Evolutionary conservation across 805 yeast genomes (phyloP), one percentile per base, ranked within the genome.

Genomic region (Cyberlindnera mrakii): DNA sequence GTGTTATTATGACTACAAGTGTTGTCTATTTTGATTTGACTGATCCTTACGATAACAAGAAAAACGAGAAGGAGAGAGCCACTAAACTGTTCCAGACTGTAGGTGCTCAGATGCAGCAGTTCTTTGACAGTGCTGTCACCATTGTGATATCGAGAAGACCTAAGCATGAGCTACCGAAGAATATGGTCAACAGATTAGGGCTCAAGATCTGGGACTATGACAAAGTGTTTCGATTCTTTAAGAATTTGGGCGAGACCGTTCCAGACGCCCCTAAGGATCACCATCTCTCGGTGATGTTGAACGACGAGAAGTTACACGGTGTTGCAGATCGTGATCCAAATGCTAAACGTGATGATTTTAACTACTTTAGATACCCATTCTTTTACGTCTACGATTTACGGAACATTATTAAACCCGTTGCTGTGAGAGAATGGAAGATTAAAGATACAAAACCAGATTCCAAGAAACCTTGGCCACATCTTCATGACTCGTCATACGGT

Each of bases 251-350:
- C 39, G 79, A 55, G 40, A 31, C 54, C 43, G 37, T 50, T 23
- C 29, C 63, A 3, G 44, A 43, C 16, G 41, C 41, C 3, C 42
- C 40, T 10, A 46, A 37, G 42, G 20, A 44, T n/a, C 63, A 68
- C 30, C 67, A 69, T 27, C 64, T 82, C 37, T 74, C 82, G 3
- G 77, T 82, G 39, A 69, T 91, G 49, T 72, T 91, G 53, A 80
- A 81, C 49, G 89, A 87, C 57, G 99, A 93, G 58, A 86, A 86
- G 55, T 64, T 86, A 13, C 80, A 78, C 59, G 97, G 96, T 11
- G 85, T 96, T 0, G 75, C 83, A 31, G 97, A 90, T 61, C 76
- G 96, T 51, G 96, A 90, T 60, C 93, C 95, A 11, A 75, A 72
- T 48, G 93, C 95, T 2, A 80, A 75, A 51, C 71, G 96, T 44